Base-by-base conservation (phyloP, 495 filamentous ascomycete genomes). In the Talaromyces adpressus region DNA sequence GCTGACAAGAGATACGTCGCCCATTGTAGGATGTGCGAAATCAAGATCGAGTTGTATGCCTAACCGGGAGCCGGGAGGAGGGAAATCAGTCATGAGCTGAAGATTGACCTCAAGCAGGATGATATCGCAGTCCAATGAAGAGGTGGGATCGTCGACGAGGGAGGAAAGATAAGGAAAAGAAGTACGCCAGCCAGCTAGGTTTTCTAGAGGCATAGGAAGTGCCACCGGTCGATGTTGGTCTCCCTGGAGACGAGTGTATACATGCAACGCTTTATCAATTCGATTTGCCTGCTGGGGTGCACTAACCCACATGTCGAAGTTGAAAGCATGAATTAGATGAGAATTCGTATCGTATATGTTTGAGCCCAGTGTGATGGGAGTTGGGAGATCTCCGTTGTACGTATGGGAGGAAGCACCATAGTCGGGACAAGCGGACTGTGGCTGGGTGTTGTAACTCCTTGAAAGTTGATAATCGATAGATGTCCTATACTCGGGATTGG, bases 261-360 rank as follows among this genome's bases (percentile, higher is more conserved):
- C 71, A 66, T 85, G 82, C 45, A 76, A 67, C 6, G 75, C 74
- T 39, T 77, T 70, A 45, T 81, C 78, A 36, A 77, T 72, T 47
- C 68, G 72, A 49, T 78, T 74, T 5, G 70, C 73, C 57, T 80
- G 72, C 27, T 79, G 70, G 25, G 76, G 79, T 6, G 73, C 70
- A 61, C 72, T 76, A 7, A 84, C 73, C 76, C 75, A 82, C 81
- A 85, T 84, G 57, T 77, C 75, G 64, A 85, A 84, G 27, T 72
- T 74, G 61, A 83, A 74, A 27, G 73, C 73, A 62, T 76, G 72
- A 32, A 84, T 70, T 12, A 66, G 67, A 47, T 76, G 73, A 30
- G 69, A 57, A 23, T 68, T 68, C 6, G 69, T 57, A 9, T 74
- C 71, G 30, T 76, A 76, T 65, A 74, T 70, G 57, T 67, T 78